Evolutionary conservation across 2,329 filamentous ascomycete species (phyloP), one percentile per base, ranked within the genome.

Genomic region (Stenocarpella maydis): DNA sequence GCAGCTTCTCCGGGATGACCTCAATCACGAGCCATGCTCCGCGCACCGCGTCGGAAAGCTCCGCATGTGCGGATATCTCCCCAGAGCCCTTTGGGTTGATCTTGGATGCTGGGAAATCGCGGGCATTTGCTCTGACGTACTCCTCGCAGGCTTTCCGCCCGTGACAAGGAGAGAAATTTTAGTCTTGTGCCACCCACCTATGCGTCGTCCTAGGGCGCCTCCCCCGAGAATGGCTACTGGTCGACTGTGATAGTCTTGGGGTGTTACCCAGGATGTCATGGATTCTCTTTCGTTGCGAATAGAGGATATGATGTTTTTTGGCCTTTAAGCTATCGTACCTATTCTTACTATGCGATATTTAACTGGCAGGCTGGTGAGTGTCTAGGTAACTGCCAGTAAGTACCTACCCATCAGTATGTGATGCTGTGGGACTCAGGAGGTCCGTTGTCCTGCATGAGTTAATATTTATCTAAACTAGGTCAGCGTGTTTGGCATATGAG

Each of bases 21-120:
- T 87, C 86, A 69, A 87, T 81, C n/a, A 87, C 82, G 7, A 87
- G 78, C 86, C 83, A 88, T 3, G 85, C 81, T 41, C 83, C 76
- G 1, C 74, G 64, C 6, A 87, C 81, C 0, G 85, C 82, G 0
- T 73, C 63, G 9, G 77, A 69, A 2, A 87, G 73, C 34, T 81
- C 77, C 7, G 79, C 76, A n/a, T 80, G 77, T 2, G 77, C 78
- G 12, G 74, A 65, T 0, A 77, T 74, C 1, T 69, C 74, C 0
- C 81, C 82, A 9, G 63, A 54, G 0, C 69, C 69, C 21, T 69
- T 65, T 34, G 60, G 63, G 24, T 60, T 60, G 31, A 49, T 63
- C 45, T 69, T 45, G 24, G 73, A 70, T 24, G 74, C 72, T 0
- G 77, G 72, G 72, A 76, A 79, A 21, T 72, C 71, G 64, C 65